Base-by-base conservation (phyloP, 2,329 filamentous ascomycete species). In the Calycina marina region DNA sequence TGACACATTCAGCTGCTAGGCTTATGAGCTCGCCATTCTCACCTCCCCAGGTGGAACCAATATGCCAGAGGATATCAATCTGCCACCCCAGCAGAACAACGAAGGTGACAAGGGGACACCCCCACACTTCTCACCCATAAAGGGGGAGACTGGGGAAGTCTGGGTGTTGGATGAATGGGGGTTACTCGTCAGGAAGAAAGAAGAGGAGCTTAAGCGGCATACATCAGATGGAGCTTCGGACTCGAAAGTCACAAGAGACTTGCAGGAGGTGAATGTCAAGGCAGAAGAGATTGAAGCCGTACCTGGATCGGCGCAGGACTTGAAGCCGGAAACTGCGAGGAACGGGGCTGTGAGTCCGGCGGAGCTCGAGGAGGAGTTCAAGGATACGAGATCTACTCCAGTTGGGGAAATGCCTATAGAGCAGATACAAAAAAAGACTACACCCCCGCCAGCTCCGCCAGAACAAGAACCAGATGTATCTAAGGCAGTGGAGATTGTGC, bases 121-220 rank as follows among this genome's bases (percentile, higher is more conserved):
- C 6, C 15, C 14, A 8, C 20, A 22, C n/a, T 22, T 22, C 20
- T 22, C 20, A n/a, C 20, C 20, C 20, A 22, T 22, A 30, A 40
- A 28, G 16, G 14, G 28, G 12, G 11, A 32, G 22, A 18, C 39
- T 26, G 25, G 18, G 30, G 18, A 29, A 38, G 38, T n/a, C 30
- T 10, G 35, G 30, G 70, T 77, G 47, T 57, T 73, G 37, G 77
- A 83, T 52, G 77, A 83, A 43, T 83, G 82, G 51, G 77, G 77
- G 31, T 57, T 83, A 41, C 76, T 76, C 12, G 65, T 77, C 40
- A 63, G 61, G 50, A 68, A 62, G 45, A 33, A 40, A 18, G 36
- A 42, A 40, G 37, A 36, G 28, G 26, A 30, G n/a, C 39, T 43
- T 20, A 34, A 18, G 22, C 39, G 31, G 28, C 41, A 48, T 5